Conservation (phyloP, 1,139 yeast genomes). For the Blastobotrys illinoisensis region DNA sequence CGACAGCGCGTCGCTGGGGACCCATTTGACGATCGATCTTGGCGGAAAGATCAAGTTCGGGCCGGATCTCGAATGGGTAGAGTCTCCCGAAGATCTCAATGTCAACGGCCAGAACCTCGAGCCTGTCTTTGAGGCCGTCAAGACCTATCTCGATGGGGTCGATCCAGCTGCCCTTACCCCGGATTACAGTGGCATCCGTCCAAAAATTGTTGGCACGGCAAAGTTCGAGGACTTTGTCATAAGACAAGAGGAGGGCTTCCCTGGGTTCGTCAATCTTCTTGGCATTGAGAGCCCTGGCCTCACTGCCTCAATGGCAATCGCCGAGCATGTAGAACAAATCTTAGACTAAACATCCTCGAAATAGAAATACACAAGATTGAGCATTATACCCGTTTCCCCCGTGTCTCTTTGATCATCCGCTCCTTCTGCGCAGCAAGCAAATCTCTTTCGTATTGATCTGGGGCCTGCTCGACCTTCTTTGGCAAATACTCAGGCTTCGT, state of each 20-base stretch:
- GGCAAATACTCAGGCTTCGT: conserved; percentile 70
- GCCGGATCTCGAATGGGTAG: conserved; percentile 84
- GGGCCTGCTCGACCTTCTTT: conserved; percentile 33
- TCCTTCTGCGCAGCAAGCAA: conserved; percentile 21
- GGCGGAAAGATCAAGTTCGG: conserved; percentile 82
- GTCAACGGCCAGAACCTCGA: conserved; percentile 42
- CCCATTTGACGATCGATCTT: conserved; percentile 78
- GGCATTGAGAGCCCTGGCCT: conserved; percentile 92
- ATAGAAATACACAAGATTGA: no score
- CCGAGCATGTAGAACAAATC: conserved; percentile 54
- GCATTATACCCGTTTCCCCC: conserved; percentile 6
- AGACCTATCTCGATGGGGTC: conserved; percentile 57
- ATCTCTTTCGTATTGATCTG: conserved; percentile 21
- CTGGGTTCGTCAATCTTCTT: conserved; percentile 72
- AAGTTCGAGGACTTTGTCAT: conserved; percentile 70
- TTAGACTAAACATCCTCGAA: conserved; percentile 19
- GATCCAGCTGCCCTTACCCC: conserved; percentile 50
- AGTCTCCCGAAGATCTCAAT: conserved; percentile 34
- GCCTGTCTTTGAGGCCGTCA: conserved; percentile 55
- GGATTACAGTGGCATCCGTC: conserved; percentile 77
- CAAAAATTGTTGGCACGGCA: conserved; percentile 50
- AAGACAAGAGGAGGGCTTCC: conserved; percentile 56
- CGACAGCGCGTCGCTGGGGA: conserved; percentile 72
- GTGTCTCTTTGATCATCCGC: conserved; percentile 23
- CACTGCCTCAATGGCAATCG: conserved; percentile 78